Conservation (phyloP, 2,329 filamentous ascomycete genomes). For the Setomelanomma holmii region DNA sequence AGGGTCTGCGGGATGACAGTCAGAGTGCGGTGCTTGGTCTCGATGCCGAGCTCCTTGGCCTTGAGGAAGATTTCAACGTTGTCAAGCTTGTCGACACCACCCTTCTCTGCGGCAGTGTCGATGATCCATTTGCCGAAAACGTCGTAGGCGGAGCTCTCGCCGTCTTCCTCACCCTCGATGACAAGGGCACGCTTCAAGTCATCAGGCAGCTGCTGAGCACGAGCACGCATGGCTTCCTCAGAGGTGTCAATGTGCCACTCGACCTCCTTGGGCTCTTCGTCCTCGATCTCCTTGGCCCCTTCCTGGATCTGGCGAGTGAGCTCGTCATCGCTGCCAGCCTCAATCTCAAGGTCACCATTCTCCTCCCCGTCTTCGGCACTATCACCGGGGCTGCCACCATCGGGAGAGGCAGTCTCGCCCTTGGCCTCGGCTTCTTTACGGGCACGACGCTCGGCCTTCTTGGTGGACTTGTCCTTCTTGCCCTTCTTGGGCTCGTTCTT, state of each 20-base stretch:
- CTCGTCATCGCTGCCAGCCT: conserved; percentile 88
- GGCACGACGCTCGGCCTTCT: conserved; percentile 85
- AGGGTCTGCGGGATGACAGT: conserved; percentile 91
- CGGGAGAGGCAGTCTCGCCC: conserved; percentile 59
- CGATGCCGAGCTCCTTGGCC: conserved; percentile 94
- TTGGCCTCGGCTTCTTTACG: conserved; percentile 74
- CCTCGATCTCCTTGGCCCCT: conserved; percentile 75
- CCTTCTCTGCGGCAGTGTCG: conserved; percentile 72
- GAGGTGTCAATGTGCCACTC: conserved; percentile 98
- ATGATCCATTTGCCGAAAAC: conserved; percentile 93
- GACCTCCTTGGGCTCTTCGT: conserved; percentile 78
- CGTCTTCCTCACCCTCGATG: conserved; percentile 81
- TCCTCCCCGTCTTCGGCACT: conserved; percentile 70
- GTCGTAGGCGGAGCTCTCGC: conserved; percentile 84
- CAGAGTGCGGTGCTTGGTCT: conserved; percentile 91
- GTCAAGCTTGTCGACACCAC: conserved; percentile 78
- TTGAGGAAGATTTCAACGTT: conserved; percentile 95
- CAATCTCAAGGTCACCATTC: conserved; percentile 70
- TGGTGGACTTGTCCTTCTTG: conserved; percentile 96
- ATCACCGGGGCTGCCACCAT: conserved; percentile 69
- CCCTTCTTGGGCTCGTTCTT: conserved; percentile 93
- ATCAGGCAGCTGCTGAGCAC: conserved; percentile 88
- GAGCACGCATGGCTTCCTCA: conserved; percentile 91
- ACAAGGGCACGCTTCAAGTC: conserved; percentile 94
- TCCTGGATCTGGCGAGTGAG: conserved; percentile 77